Evolutionary conservation across 495 filamentous ascomycete genomes (phyloP).

Genomic region (Annulohypoxylon moriforme): DNA sequence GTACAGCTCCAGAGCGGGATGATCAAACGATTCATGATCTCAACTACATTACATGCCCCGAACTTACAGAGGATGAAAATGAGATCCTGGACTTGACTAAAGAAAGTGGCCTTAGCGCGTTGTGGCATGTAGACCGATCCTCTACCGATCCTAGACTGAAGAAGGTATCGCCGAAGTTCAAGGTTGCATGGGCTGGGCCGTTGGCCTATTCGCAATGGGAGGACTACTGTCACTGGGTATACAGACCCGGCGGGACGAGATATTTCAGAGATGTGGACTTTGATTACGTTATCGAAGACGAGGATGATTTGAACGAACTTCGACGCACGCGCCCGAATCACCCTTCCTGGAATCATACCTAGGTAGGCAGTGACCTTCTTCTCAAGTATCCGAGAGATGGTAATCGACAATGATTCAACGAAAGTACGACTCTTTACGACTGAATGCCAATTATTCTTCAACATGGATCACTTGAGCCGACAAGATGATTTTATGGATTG

Average conservation of each 20-base stretch:
- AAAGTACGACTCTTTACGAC: too few relatives aligned
- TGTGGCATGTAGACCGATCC: background rate
- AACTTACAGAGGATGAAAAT: background rate
- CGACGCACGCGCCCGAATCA: background rate
- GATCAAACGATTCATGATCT: background rate
- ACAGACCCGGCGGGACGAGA: background rate
- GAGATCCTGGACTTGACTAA: background rate
- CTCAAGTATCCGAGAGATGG: background rate
- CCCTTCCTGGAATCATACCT: background rate
- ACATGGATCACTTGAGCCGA: background rate
- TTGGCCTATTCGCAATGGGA: background rate
- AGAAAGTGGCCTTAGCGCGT: background rate
- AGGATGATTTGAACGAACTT: background rate
- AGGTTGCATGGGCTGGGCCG: constrained; percentile 4
- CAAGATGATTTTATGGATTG: background rate
- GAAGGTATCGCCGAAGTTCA: constrained; percentile 1
- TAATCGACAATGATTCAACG: too few relatives aligned
- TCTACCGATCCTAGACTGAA: background rate
- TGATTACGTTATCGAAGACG: background rate
- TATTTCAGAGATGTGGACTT: background rate
- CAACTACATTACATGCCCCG: background rate
- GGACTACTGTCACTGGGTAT: background rate
- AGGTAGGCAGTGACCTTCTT: background rate
- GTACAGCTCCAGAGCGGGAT: constrained; percentile 3
- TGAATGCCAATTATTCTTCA: background rate